Conservation (phyloP, 2,329 filamentous ascomycete species). For the Venturiaceae sp. region DNA sequence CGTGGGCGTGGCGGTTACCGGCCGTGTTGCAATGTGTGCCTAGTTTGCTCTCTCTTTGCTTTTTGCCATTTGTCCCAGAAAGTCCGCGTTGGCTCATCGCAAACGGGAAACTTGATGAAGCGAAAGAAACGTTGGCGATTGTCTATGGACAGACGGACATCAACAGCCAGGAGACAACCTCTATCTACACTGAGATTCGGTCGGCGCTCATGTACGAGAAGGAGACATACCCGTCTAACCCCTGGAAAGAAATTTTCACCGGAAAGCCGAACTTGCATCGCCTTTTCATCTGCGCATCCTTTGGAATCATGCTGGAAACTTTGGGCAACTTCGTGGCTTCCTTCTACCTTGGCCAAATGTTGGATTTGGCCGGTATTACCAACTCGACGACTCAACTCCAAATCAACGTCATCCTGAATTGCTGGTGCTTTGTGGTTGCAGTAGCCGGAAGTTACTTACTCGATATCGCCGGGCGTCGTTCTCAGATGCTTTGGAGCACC, state of each 20-base stretch:
- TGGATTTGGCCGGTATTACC: slow-evolving; percentile 37
- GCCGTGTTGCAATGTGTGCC: slow-evolving; percentile 34
- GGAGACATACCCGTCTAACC: slow-evolving; percentile 27
- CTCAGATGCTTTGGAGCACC: slow-evolving; percentile 30
- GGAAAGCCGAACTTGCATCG: slow-evolving; percentile 26
- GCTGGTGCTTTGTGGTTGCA: slow-evolving; percentile 35
- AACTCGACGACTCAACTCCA: slow-evolving; percentile 33
- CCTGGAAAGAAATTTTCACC: slow-evolving; percentile 26
- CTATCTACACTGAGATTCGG: slow-evolving; percentile 36
- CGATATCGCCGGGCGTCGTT: slow-evolving; percentile 34
- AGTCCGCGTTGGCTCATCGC: slow-evolving; percentile 38
- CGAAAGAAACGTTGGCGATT: slow-evolving; percentile 30
- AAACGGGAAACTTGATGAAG: slow-evolving; percentile 31
- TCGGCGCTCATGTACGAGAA: slow-evolving; percentile 38
- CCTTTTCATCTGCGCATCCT: slow-evolving; percentile 28
- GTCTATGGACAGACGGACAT: slow-evolving; percentile 35
- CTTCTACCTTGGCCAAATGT: slow-evolving; percentile 32
- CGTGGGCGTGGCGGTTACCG: slow-evolving; percentile 37
- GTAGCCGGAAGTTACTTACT: slow-evolving; percentile 34
- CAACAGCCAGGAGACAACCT: slow-evolving; percentile 26
- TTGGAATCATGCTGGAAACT: slow-evolving; percentile 24
- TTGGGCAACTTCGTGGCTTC: slow-evolving; percentile 32
- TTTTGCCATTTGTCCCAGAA: slow-evolving; percentile 34
- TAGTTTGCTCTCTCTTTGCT: slow-evolving; percentile 27
- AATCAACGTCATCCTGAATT: slow-evolving; percentile 42